Base-by-base conservation (phyloP, 148 eudicot genomes). In the Cornus florida region DNA sequence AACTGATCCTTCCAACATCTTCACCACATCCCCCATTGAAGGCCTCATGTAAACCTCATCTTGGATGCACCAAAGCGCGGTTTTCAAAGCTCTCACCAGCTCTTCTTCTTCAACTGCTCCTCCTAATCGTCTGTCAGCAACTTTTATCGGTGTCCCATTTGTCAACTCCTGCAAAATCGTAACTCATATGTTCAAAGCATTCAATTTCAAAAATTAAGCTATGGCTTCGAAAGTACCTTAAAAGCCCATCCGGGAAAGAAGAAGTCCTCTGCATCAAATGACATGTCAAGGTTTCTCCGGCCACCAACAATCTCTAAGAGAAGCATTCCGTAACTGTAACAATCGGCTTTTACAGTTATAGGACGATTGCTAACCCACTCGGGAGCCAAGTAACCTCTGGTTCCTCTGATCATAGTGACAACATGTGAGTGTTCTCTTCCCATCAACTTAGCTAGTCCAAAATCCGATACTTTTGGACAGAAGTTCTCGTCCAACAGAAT, bases 291-390 rank as follows among this genome's bases (percentile, higher is more conserved):
- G 81, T 95, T 95, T 78, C 99, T 89, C 70, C 99, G 81, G 6
- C 98, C 99, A 35, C 99, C 97, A 69, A 93, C 75, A 67, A 96
- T 92, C 87, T 96, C 99, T 31, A 96, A 69, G 64, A 96, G 82
- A 41, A 93, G 92, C 98, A 96, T 96, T 35, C 98, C 99, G 66
- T 96, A 93, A 71, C 97, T 93, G 73, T 91, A 96, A 75, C 91
- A 95, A 89, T 96, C 99, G 0, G 97, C 98, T 78, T 92, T 96
- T 5, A 93, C 99, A 2, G 98, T 96, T 24, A 96, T 87, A 23
- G 97, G 95, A 32, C 98, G 92, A 70, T 93, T 96, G 77, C 95
- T 93, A 20, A 96, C 85, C 99, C 98, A 93, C 67, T 96, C 99
- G 0, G 99, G 99, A 12, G 98, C 99, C 41, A 96, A 89, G 83